phyloP scores from a whole-genome alignment of 2,329 filamentous ascomycete genomes.

The Fonsecaea erecta region DNA sequence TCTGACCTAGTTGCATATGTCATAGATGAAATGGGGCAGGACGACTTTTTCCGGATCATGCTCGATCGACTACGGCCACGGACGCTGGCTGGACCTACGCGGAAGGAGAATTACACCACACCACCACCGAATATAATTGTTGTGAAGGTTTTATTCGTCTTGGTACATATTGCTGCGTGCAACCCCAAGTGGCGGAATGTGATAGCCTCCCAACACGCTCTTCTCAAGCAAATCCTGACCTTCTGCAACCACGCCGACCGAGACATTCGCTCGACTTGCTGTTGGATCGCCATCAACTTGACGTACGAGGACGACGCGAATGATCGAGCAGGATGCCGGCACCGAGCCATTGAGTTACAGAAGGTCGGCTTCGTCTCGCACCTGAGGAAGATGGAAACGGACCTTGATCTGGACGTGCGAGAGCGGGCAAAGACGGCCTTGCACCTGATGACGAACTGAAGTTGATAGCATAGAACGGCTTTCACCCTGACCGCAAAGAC shows the following conservation, averaged over 20 bases:
- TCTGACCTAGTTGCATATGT: conserved; percentile 82
- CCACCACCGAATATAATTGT: conserved; percentile 66
- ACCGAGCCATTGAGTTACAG: conserved; percentile 71
- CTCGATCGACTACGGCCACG: conserved; percentile 74
- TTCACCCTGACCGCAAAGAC: background rate
- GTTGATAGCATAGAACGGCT: conserved; percentile 23
- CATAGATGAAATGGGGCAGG: conserved; percentile 74
- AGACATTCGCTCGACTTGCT: conserved; percentile 76
- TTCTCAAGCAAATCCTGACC: conserved; percentile 73
- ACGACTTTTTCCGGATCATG: conserved; percentile 79
- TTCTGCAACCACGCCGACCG: conserved; percentile 75
- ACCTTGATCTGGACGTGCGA: conserved; percentile 78
- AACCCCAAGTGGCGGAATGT: conserved; percentile 76
- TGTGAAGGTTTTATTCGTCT: conserved; percentile 75
- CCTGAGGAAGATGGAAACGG: conserved; percentile 66
- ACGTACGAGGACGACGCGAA: conserved; percentile 77
- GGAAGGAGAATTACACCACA: conserved; percentile 40
- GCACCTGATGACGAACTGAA: conserved; percentile 56
- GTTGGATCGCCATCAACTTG: conserved; percentile 84
- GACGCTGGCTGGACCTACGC: conserved; percentile 36
- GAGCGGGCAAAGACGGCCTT: conserved; percentile 82
- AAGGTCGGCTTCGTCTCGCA: conserved; percentile 72
- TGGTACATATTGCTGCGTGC: conserved; percentile 87
- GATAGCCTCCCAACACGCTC: conserved; percentile 74
- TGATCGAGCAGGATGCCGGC: conserved; percentile 57